A percentile compares a stretch with the other conserved stretches of the same genome.
These are phyloP conservation scores for Silybum marianum DNA, from an alignment of 129 eudicot species.

Conservation along the genomic window DNA sequence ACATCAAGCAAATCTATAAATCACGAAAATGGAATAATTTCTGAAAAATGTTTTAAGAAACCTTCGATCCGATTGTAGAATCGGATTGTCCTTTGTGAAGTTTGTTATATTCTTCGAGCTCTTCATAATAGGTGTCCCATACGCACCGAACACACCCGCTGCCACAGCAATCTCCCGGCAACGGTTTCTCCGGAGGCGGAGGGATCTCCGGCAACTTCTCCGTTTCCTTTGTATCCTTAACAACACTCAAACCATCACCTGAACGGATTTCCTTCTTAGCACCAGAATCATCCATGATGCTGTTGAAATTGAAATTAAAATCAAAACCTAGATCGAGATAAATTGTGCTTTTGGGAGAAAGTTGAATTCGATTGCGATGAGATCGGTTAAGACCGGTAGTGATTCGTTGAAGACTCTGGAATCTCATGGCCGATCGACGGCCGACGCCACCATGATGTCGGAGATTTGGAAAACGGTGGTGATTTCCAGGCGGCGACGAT, in stretches of 20 bases:
- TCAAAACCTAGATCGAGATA: conserved; percentile 2
- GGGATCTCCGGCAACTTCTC: conserved; percentile 44
- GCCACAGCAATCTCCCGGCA: conserved; percentile 92
- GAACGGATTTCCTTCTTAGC: conserved; percentile 20
- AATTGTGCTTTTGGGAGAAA: conserved; percentile 7
- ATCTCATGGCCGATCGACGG: conserved; percentile 37
- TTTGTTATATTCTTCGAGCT: conserved; percentile 66
- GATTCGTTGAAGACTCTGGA: conserved; percentile 24
- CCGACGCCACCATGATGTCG: conserved; percentile 33
- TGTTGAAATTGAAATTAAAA: conserved; percentile 3
- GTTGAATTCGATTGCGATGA: conserved; percentile 22
- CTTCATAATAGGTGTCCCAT: conserved; percentile 85
- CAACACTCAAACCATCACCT: conserved; percentile 11
- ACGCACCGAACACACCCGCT: conserved; percentile 94
- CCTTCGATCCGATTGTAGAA: conserved; percentile 25
- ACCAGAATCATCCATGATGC: conserved; percentile 36
- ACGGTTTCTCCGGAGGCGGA: conserved; percentile 92
- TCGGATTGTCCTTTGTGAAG: conserved; percentile 39
- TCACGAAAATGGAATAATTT: not conserved
- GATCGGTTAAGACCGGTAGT: conserved; percentile 27
- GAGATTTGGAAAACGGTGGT: conserved; percentile 8
- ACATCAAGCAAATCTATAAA: conserved; percentile 15
- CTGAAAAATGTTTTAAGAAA: conserved; percentile 22
- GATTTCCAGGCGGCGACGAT: conserved; percentile 16
- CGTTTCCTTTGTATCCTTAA: conserved; percentile 28